These are phyloP conservation scores for Aplosporella prunicola DNA, from an alignment of 2,329 filamentous ascomycete genomes.

Conservation along the genomic window DNA sequence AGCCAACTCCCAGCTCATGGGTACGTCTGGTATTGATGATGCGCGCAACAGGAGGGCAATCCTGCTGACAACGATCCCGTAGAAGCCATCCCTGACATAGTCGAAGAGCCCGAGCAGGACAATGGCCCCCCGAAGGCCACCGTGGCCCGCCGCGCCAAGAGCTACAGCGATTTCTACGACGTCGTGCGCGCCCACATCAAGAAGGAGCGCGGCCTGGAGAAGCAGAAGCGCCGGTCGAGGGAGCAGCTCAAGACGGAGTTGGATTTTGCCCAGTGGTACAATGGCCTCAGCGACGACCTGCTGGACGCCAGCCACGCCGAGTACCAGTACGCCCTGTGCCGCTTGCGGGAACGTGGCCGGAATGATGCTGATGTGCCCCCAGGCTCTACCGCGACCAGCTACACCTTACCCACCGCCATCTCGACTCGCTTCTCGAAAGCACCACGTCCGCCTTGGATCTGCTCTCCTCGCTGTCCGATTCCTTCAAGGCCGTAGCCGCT, in stretches of 20 bases:
- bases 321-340: conserved; percentile 54
- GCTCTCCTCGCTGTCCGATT: conserved; percentile 69
- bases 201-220: conserved; percentile 39
- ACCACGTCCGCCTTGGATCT: conserved; percentile 67
- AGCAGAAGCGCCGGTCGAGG: conserved; percentile 28
- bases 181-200: conserved; percentile 49
- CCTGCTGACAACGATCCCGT: conserved; percentile 44
- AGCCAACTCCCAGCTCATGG: conserved; percentile 27
- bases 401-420: conserved; percentile 67
- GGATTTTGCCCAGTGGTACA: conserved; percentile 51
- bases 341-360: too few species aligned
- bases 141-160: conserved; percentile 57
- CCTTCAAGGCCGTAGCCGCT: conserved; percentile 76
- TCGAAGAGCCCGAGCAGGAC: conserved; percentile 47
- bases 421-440: conserved; percentile 68
- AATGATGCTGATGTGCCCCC: conserved; percentile 9
- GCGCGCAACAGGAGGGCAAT: conserved; percentile 42
- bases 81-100: conserved; percentile 49
- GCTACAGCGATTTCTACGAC: conserved; percentile 69
- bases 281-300: conserved; percentile 54
- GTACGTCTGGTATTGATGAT: conserved; percentile 32
- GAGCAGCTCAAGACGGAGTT: conserved; percentile 47
- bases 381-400: conserved; percentile 76
- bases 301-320: conserved; percentile 75
- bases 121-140: conserved; percentile 58